A percentile compares a stretch with the other conserved stretches of the same genome.
Evolutionary conservation across 805 yeast species (phyloP).

Genomic region (Saturnispora mendoncae): DNA sequence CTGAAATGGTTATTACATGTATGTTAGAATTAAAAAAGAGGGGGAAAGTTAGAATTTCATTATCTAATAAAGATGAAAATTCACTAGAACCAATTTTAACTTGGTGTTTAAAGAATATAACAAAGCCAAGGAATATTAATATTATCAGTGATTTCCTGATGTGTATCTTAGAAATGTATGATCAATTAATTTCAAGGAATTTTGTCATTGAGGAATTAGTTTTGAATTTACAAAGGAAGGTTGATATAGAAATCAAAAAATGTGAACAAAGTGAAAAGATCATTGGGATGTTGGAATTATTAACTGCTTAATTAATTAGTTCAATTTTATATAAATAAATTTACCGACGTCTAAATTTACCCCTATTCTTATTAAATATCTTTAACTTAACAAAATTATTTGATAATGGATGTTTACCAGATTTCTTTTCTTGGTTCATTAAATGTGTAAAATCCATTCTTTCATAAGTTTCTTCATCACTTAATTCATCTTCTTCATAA

Average conservation of each 20-base stretch:
- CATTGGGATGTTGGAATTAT: constrained; percentile 87
- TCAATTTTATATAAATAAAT: neutral
- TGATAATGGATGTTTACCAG: constrained; percentile 24
- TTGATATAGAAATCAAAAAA: constrained; percentile 61
- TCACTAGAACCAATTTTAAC: constrained; percentile 70
- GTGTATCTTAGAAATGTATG: constrained; percentile 66
- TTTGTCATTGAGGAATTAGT: constrained; percentile 72
- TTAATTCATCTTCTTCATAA: neutral
- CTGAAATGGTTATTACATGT: constrained; percentile 74
- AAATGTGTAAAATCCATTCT: constrained; percentile 16
- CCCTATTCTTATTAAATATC: constrained; percentile 23
- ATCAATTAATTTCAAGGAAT: constrained; percentile 60
- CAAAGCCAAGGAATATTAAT: constrained; percentile 65
- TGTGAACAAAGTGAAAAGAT: constrained; percentile 83
- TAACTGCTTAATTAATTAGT: constrained; percentile 48
- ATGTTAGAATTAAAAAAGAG: constrained; percentile 78
- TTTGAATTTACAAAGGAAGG: constrained; percentile 47
- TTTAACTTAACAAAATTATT: constrained; percentile 30
- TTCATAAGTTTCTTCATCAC: constrained; percentile 16
- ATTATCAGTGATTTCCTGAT: constrained; percentile 62
- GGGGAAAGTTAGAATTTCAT: constrained; percentile 79
- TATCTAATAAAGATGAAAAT: constrained; percentile 77
- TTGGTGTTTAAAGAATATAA: constrained; percentile 71
- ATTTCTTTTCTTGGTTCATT: constrained; percentile 15
- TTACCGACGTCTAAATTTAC: constrained; percentile 19